Evolutionary conservation across 139 green algal species (phyloP).

Genomic region (Chlorella sp.): DNA sequence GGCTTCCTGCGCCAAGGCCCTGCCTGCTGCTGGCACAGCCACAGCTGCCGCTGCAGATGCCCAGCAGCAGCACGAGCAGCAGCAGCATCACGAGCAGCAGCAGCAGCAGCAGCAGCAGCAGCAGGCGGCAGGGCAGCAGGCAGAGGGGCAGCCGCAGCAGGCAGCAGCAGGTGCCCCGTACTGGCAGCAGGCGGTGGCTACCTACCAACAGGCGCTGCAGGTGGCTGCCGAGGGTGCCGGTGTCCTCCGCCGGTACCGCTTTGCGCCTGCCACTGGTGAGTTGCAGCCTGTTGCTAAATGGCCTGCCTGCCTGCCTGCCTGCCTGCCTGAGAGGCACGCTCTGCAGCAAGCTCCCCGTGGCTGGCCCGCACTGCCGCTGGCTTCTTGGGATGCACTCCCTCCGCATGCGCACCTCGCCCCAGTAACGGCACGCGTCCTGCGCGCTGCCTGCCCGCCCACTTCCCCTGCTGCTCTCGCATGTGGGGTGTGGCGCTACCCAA

Average conservation of each 20-base stretch:
- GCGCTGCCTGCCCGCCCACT: not conserved
- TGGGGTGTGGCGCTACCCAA: not conserved
- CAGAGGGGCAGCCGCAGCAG: no score
- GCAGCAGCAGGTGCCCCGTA: not conserved
- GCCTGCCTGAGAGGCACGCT: not conserved
- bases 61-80: not conserved
- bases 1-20: not conserved
- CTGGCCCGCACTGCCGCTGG: not conserved
- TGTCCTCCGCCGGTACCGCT: constrained; percentile 14
- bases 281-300: not conserved
- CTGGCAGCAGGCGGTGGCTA: not conserved
- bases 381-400: not conserved
- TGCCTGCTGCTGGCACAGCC: not conserved
- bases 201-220: not conserved
- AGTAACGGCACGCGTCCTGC: not conserved
- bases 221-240: not conserved
- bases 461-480: not conserved
- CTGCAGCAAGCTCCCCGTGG: not conserved
- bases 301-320: not conserved
- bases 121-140: not conserved
- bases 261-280: constrained; percentile 26
- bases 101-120: not conserved
- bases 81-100: not conserved
- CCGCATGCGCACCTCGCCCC: not conserved
- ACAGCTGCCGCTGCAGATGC: not conserved